Base-by-base conservation (phyloP, 495 filamentous ascomycete genomes). In the Platismatia glauca region DNA sequence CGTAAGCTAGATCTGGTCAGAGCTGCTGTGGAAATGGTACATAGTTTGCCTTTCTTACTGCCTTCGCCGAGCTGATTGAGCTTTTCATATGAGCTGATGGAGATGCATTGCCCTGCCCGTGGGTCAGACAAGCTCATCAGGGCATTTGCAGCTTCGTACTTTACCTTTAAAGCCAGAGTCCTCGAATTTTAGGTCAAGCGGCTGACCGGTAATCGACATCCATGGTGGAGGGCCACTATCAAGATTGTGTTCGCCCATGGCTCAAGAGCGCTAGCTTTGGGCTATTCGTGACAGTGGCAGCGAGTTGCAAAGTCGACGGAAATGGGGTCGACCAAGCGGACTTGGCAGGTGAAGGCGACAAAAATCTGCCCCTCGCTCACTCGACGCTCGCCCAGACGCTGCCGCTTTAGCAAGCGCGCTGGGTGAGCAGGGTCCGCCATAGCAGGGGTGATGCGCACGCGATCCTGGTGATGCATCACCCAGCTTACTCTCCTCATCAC, bases 1-100 rank as follows among this genome's bases (percentile, higher is more conserved):
- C 76, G 48, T 78, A 78, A 8, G 76, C 76, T 78, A 44, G 37
- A 16, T 9, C 0, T 22, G 31, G 12, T 34, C 20, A 52, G 46
- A 15, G 15, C 46, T 68, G 56, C 57, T 56, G 56, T 15, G 57
- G 43, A 12, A 35, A 34, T 24, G 34, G 24, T 12, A 18, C 29
- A 20, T 55, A 41, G 48, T 11, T 20, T 43, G 39, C 44, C 29
- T 18, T 33, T 69, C 76, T 43, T 57, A 77, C 76, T 75, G 57
- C 76, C 76, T 72, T 78, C 76, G 7, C 76, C 76, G 22, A 78
- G 70, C 35, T 70, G 72, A 50, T 78, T 78, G 58, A 78, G 69
- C 48, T 71, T 74, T 50, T 77, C 69, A 57, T 68, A 78, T 12
- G 74, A 70, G 4, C 62, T 63, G 31, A 77, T 73, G 33, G 74